Percentiles rank a stretch among this genome's conserved stretches.
These are phyloP conservation scores for Monosporozyma siamensis DNA, from an alignment of 805 yeast genomes.

Conservation along the genomic window DNA sequence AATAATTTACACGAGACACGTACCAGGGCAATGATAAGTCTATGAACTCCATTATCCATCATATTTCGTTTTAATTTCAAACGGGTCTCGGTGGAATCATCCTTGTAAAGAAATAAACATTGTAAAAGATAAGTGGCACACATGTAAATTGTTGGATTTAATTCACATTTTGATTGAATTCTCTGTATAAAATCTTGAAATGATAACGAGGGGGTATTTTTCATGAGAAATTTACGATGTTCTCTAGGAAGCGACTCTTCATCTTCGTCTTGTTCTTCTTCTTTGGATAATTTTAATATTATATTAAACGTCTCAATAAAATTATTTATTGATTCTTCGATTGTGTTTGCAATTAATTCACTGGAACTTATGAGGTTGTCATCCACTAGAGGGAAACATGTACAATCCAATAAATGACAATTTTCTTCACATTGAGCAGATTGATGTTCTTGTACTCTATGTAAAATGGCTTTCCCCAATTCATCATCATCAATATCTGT, in stretches of 20 bases:
- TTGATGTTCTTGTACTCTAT: conserved; percentile 6
- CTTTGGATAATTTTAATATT: conserved; percentile 1
- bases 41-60: conserved; percentile 32
- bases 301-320: conserved; percentile 3
- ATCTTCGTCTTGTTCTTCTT: background rate
- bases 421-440: background rate
- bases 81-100: background rate
- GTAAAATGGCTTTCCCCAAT: conserved; percentile 13
- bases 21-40: conserved; percentile 37
- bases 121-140: conserved; percentile 22
- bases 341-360: background rate
- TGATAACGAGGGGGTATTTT: conserved; percentile 22
- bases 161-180: conserved; percentile 26
- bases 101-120: conserved; percentile 9
- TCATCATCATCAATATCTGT: conserved; percentile 3
- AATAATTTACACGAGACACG: conserved; percentile 39
- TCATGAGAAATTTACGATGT: conserved; percentile 19
- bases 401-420: background rate
- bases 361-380: background rate
- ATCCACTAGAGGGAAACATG: background rate
- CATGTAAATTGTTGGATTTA: conserved; percentile 21
- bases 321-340: conserved; percentile 5
- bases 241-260: conserved; percentile 1
- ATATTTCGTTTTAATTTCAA: conserved; percentile 24
- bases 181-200: conserved; percentile 19